These are phyloP conservation scores for Pilatotrama ljubarskyi DNA, from an alignment of 768 basidiomycete genomes.

Conservation along the genomic window DNA sequence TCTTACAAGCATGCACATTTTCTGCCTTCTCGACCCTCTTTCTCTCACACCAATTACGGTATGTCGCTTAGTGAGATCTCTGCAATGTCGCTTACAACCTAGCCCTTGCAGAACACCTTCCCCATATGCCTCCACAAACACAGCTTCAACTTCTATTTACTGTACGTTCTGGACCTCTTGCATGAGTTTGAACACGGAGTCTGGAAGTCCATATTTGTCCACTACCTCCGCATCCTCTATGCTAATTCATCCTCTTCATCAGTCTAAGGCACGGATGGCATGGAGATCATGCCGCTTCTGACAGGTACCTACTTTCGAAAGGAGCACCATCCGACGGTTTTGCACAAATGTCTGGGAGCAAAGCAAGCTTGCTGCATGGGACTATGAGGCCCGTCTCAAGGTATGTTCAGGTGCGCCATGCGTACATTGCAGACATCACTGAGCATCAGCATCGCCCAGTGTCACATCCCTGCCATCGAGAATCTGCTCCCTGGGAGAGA, in stretches of 20 bases:
- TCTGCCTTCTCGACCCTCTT: slow-evolving; percentile 8
- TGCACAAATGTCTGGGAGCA: background rate
- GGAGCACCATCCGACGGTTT: background rate
- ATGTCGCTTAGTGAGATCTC: background rate
- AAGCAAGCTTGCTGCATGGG: background rate
- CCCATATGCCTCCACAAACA: slow-evolving; percentile 20
- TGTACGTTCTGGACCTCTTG: slow-evolving; percentile 35
- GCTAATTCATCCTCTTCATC: no score
- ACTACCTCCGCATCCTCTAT: slow-evolving; percentile 29
- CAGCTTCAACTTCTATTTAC: slow-evolving; percentile 29
- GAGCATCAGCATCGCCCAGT: background rate
- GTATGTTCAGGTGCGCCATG: no score
- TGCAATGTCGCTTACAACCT: background rate
- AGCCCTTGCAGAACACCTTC: slow-evolving; percentile 31
- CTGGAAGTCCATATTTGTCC: slow-evolving; percentile 33
- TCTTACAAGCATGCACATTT: slow-evolving; percentile 11
- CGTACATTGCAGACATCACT: no score
- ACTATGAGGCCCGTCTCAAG: background rate
- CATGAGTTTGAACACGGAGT: slow-evolving; percentile 39
- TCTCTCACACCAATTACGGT: slow-evolving; percentile 25
- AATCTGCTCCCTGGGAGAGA: background rate
- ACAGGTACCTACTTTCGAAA: background rate
- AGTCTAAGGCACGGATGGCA: background rate
- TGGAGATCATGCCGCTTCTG: no score
- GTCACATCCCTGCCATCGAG: background rate